Base-by-base conservation (phyloP, 129 eudicot genomes). In the Gnaphalium uliginosum region DNA sequence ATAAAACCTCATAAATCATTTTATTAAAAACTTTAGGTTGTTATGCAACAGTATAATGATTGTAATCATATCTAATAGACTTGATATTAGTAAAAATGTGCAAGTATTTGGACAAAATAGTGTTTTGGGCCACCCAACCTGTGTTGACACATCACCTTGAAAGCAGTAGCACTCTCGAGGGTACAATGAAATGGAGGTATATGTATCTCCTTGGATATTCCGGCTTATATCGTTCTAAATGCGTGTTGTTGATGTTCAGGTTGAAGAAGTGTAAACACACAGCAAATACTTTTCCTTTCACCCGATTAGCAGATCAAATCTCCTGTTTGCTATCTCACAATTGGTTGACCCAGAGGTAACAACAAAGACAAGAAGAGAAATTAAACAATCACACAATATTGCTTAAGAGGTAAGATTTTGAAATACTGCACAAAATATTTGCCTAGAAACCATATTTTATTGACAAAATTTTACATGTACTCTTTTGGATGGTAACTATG, bases 251-350 rank as follows among this genome's bases (percentile, higher is more conserved):
- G n/a, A 58, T 75, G 22, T 61, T 63, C 64, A 86, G 90, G 90
- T 86, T 35, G 90, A 86, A 77, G 90, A 86, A 80, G 90, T 86
- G 81, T 86, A 83, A 83, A 62, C 29, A 80, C 18, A 11, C 6
- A 22, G 22, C 39, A 9, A 57, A 65, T 65, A 51, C 30, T 35
- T 48, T 39, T 70, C 26, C 14, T 66, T 76, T 66, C 62, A 19
- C 73, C 73, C 15, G 5, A 6, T 75, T 64, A 24, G 78, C 35
- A 41, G 30, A 23, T 29, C 56, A 43, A n/a, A 24, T 9, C 37
- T 58, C 75, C 62, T 50, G 69, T 37, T 46, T 72, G 82, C 66
- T 18, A 62, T 24, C 23, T 63, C 25, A 17, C 19, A 14, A 43
- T 70, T 60, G 71, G 15, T 74, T 65, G 37, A 26, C 71, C 41